phyloP scores from a whole-genome alignment of 371 early-diverging fungal genomes.

The Sporodiniella umbellata region DNA sequence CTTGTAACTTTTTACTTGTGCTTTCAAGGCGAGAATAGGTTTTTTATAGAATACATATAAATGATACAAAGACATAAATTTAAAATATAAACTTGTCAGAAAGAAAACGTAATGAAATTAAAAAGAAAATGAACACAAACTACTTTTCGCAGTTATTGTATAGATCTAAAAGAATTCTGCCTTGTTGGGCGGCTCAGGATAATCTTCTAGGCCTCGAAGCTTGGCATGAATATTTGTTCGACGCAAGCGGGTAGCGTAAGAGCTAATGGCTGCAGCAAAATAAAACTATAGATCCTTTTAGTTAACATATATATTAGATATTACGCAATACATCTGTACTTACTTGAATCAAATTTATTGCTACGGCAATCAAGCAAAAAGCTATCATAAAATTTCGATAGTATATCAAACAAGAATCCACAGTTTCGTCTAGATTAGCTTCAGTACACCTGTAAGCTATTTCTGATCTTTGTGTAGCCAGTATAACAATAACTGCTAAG shows the following conservation, averaged over 20 bases:
- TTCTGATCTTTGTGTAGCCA: constrained; percentile 6
- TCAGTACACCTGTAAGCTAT: constrained; percentile 9
- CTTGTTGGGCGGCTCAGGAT: constrained; percentile 24
- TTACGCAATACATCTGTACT: not conserved
- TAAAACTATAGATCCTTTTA: constrained; percentile 16
- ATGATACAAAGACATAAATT: not conserved
- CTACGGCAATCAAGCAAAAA: constrained; percentile 3
- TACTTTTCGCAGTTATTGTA: no score
- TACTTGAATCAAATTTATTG: constrained; percentile 25
- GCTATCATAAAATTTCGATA: constrained; percentile 15
- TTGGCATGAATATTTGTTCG: constrained; percentile 28
- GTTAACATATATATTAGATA: not conserved
- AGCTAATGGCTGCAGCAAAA: constrained; percentile 25
- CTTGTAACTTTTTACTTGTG: no score
- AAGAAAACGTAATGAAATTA: no score
- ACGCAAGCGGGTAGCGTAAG: constrained; percentile 27
- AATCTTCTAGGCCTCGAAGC: constrained; percentile 28
- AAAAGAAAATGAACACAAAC: no score
- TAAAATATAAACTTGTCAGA: no score
- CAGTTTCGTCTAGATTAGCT: not conserved
- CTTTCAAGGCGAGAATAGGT: no score
- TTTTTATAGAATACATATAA: no score
- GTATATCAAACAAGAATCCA: constrained; percentile 9
- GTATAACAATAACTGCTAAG: constrained; percentile 14
- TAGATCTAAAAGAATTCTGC: constrained; percentile 19